A percentile compares a stretch with the other conserved stretches of the same genome.
Evolutionary conservation across 768 basidiomycete species (phyloP).

Genomic region (Trametes gibbosa): DNA sequence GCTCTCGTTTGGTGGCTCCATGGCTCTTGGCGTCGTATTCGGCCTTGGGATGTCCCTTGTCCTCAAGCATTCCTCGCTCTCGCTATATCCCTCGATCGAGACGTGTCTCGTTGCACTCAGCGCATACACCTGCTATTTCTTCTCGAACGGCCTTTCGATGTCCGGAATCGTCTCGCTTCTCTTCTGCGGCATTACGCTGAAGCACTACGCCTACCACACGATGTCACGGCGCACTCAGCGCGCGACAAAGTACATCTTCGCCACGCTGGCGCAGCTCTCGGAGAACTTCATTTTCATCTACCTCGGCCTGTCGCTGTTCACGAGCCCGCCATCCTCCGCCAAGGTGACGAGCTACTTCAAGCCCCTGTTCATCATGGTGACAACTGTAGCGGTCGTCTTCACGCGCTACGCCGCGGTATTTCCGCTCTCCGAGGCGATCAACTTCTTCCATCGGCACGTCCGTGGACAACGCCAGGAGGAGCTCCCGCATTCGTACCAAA

Average conservation of each 20-base stretch:
- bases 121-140: slow-evolving; percentile 97
- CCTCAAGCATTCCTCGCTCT: slow-evolving; percentile 90
- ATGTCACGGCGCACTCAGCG: slow-evolving; percentile 96
- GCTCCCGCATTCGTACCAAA: slow-evolving; percentile 95
- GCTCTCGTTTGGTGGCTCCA: slow-evolving; percentile 90
- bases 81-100: slow-evolving; percentile 89
- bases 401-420: slow-evolving; percentile 96
- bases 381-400: slow-evolving; percentile 88
- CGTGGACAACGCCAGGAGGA: slow-evolving; percentile 88
- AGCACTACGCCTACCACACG: slow-evolving; percentile 99
- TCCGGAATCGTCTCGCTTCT: slow-evolving; percentile 96
- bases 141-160: slow-evolving; percentile 94
- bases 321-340: slow-evolving; percentile 73
- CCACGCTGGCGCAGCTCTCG: slow-evolving; percentile 87
- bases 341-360: slow-evolving; percentile 85
- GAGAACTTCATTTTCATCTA: slow-evolving; percentile 99
- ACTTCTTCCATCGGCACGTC: slow-evolving; percentile 82
- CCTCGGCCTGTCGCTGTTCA: slow-evolving; percentile 96
- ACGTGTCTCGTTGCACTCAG: slow-evolving; percentile 93
- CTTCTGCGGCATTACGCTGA: slow-evolving; percentile 98
- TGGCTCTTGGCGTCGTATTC: slow-evolving; percentile 90
- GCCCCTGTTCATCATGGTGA: slow-evolving; percentile 91
- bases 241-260: slow-evolving; percentile 94
- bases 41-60: slow-evolving; percentile 89
- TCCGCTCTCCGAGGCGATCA: slow-evolving; percentile 92